Percentiles rank a stretch among this genome's conserved stretches.
Evolutionary conservation across 108 stramenopile species (phyloP).

Genomic region (Pseudonitzschia multiseries): DNA sequence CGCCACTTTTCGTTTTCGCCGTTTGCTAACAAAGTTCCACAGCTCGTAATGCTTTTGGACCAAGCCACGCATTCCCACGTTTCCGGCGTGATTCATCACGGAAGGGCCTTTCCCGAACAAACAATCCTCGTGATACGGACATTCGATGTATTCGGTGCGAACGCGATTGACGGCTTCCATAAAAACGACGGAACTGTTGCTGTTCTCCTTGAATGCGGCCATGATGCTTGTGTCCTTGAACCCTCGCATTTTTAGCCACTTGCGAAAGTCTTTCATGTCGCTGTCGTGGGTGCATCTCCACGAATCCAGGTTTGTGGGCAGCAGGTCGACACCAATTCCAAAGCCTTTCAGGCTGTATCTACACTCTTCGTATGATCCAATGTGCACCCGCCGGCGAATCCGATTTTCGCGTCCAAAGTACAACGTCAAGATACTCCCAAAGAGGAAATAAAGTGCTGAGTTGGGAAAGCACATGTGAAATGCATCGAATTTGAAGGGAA

Average conservation of each 20-base stretch:
- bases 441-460: not conserved
- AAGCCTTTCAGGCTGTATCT: slow-evolving; percentile 25
- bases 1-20: not conserved
- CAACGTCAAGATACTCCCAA: not conserved
- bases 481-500: not conserved
- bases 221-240: not conserved
- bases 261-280: not conserved
- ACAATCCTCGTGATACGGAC: slow-evolving; percentile 15
- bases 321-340: slow-evolving; percentile 18
- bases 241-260: not conserved
- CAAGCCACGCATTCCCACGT: slow-evolving; percentile 17
- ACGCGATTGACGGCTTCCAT: not conserved
- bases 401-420: slow-evolving; percentile 3
- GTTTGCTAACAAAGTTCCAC: not conserved
- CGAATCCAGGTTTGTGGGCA: slow-evolving; percentile 14
- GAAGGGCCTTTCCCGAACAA: slow-evolving; percentile 22
- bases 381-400: slow-evolving; percentile 1
- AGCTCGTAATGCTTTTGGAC: not conserved
- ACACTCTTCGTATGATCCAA: slow-evolving; percentile 24
- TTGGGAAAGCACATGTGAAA: not conserved
- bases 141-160: not conserved
- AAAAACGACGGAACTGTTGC: not conserved
- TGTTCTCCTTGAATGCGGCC: not conserved
- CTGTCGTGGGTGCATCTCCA: not conserved
- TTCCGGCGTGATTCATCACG: slow-evolving; percentile 13